Evolutionary conservation across 306 rosid species (phyloP).

Genomic region (Phaseolus lunatus): DNA sequence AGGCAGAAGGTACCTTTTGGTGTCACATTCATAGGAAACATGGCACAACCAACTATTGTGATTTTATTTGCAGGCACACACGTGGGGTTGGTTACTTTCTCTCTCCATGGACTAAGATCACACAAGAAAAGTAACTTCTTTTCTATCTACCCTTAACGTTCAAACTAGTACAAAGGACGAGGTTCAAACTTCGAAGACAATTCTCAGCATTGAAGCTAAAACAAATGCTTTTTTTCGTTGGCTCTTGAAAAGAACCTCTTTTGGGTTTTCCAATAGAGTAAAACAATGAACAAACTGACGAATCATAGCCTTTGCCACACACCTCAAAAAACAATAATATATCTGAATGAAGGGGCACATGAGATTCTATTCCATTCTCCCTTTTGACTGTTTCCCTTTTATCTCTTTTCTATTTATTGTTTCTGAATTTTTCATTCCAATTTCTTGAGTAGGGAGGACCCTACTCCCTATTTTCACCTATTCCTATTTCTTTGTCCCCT

Average conservation of each 20-base stretch:
- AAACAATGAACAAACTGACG: constrained; percentile 57
- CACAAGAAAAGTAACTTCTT: constrained; percentile 1
- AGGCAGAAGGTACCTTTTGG: constrained; percentile 40
- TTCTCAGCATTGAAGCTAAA: constrained; percentile 37
- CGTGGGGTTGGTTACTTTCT: constrained; percentile 47
- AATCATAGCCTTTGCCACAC: constrained; percentile 52
- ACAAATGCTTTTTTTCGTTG: not conserved
- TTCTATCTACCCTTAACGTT: constrained; percentile 26
- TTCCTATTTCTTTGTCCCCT: constrained; percentile 50
- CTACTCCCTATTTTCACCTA: constrained; percentile 52
- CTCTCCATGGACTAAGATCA: constrained; percentile 6
- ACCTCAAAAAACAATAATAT: constrained; percentile 10
- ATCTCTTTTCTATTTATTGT: constrained; percentile 44
- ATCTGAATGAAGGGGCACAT: constrained; percentile 51
- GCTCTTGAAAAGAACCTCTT: not conserved
- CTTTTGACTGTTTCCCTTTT: constrained; percentile 57
- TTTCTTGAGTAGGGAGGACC: constrained; percentile 48
- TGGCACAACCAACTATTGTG: constrained; percentile 31
- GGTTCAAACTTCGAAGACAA: constrained; percentile 50
- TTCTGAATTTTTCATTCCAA: constrained; percentile 10
- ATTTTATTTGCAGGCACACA: constrained; percentile 45
- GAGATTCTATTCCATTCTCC: constrained; percentile 55
- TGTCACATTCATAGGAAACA: constrained; percentile 46
- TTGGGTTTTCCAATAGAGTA: constrained; percentile 39
- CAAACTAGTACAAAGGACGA: constrained; percentile 48